A percentile compares a stretch with the other conserved stretches of the same genome.
These are phyloP conservation scores for Emydomyces testavorans DNA, from an alignment of 2,329 filamentous ascomycete species.

Conservation along the genomic window DNA sequence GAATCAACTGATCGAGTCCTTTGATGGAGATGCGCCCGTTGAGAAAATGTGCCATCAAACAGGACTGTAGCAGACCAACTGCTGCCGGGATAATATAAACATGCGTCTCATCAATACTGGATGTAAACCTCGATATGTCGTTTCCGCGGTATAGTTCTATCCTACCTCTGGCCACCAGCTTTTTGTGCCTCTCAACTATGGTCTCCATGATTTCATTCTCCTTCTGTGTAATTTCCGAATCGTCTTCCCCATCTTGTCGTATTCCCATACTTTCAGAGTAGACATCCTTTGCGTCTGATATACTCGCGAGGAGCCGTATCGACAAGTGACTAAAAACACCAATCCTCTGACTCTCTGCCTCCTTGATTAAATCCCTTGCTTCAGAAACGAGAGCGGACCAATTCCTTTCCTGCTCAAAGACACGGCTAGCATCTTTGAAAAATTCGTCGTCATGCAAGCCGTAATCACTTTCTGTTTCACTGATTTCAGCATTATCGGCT, in stretches of 20 bases:
- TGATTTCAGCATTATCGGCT: background rate
- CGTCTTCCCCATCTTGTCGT: constrained; percentile 5
- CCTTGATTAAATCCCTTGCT: constrained; percentile 7
- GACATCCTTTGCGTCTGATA: constrained; percentile 11
- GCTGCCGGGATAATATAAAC: constrained; percentile 11
- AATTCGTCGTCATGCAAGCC: constrained; percentile 5
- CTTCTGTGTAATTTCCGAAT: background rate
- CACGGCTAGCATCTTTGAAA: constrained; percentile 9
- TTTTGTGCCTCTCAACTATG: background rate
- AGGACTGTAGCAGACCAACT: constrained; percentile 13
- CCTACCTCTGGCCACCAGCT: background rate
- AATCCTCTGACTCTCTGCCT: background rate
- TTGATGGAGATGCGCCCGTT: constrained; percentile 3
- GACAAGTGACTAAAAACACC: constrained; percentile 4
- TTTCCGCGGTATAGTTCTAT: background rate
- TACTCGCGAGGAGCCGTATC: constrained; percentile 7
- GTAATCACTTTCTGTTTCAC: constrained; percentile 1
- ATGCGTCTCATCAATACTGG: constrained; percentile 8
- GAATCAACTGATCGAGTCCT: constrained; percentile 13
- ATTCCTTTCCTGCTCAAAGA: constrained; percentile 12
- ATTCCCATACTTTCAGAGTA: constrained; percentile 5
- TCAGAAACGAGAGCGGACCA: constrained; percentile 13
- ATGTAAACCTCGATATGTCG: background rate
- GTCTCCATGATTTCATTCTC: constrained; percentile 1
- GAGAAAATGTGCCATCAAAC: constrained; percentile 14